phyloP scores from a whole-genome alignment of 768 basidiomycete species.

The Sporobolomyces pararoseus region DNA sequence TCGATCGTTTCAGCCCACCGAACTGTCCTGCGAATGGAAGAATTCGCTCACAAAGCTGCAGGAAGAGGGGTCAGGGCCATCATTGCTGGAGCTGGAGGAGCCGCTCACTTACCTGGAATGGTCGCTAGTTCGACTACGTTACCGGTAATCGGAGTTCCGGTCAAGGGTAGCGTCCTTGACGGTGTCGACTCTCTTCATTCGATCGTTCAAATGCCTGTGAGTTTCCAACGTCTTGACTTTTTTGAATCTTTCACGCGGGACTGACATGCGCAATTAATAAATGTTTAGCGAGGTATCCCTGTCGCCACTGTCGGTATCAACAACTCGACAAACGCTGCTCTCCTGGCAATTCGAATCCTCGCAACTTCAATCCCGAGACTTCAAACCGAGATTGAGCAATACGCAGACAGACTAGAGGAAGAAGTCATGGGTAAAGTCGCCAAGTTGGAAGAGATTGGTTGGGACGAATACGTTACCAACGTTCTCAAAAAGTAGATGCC shows the following conservation, averaged over 20 bases:
- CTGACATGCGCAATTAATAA: slow-evolving; percentile 2
- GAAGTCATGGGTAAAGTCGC: slow-evolving; percentile 78
- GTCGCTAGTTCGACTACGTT: slow-evolving; percentile 88
- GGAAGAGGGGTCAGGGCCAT: slow-evolving; percentile 59
- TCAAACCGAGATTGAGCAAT: slow-evolving; percentile 65
- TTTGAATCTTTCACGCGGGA: neutral
- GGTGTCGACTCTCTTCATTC: slow-evolving; percentile 96
- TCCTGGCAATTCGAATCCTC: slow-evolving; percentile 83
- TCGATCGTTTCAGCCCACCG: slow-evolving; percentile 96
- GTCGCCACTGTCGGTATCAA: slow-evolving; percentile 97
- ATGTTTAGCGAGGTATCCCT: slow-evolving; percentile 78
- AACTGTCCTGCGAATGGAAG: slow-evolving; percentile 78
- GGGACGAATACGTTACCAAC: slow-evolving; percentile 64
- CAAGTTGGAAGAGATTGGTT: slow-evolving; percentile 71
- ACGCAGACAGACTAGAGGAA: slow-evolving; percentile 63
- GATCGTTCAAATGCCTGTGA: slow-evolving; percentile 97
- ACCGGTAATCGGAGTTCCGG: slow-evolving; percentile 93
- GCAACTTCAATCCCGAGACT: slow-evolving; percentile 67
- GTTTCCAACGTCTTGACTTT: neutral
- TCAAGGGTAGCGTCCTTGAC: slow-evolving; percentile 86
- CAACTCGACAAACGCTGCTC: slow-evolving; percentile 85
- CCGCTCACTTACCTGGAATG: slow-evolving; percentile 97
- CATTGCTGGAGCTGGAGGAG: slow-evolving; percentile 96
- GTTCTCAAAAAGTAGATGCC: slow-evolving; percentile 16
- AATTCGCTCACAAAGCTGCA: slow-evolving; percentile 71